These are phyloP conservation scores for Madurella fahalii DNA, from an alignment of 2,329 filamentous ascomycete species.

Conservation along the genomic window DNA sequence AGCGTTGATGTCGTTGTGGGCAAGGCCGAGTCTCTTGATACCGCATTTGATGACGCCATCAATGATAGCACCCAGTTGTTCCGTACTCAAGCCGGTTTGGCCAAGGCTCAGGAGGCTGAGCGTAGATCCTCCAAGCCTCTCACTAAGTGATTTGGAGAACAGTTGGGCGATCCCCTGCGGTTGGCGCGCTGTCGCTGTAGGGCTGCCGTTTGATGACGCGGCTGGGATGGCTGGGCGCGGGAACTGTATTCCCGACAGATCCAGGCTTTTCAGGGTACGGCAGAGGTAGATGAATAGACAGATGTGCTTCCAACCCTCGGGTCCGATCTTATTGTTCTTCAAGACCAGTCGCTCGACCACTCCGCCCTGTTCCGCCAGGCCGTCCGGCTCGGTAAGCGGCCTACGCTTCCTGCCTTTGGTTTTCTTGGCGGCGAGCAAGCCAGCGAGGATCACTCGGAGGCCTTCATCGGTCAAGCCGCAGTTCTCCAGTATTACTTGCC, in stretches of 20 bases:
- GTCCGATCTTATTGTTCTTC: conserved; percentile 87
- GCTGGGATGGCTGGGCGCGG: conserved; percentile 39
- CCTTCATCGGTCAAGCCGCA: conserved; percentile 85
- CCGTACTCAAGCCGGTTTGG: conserved; percentile 68
- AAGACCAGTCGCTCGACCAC: conserved; percentile 82
- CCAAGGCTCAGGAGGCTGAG: conserved; percentile 82
- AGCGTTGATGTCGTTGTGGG: conserved; percentile 72
- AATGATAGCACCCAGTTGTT: conserved; percentile 71
- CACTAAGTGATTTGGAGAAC: conserved; percentile 69
- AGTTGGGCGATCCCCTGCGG: conserved; percentile 56
- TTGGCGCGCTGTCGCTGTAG: conserved; percentile 6
- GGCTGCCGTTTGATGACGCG: conserved; percentile 4
- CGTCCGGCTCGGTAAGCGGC: conserved; percentile 35
- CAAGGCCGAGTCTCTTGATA: conserved; percentile 73
- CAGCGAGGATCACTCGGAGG: conserved; percentile 79
- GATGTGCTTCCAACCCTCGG: conserved; percentile 87
- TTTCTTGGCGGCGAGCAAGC: conserved; percentile 73
- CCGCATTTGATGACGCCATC: conserved; percentile 77
- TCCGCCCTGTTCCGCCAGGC: conserved; percentile 53
- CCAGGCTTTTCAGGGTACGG: conserved; percentile 76
- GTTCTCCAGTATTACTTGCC: conserved; percentile 80
- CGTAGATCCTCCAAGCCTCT: conserved; percentile 69
- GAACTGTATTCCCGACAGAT: conserved; percentile 81
- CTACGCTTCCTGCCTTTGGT: conserved; percentile 54
- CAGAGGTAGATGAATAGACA: conserved; percentile 88